A percentile compares a stretch with the other conserved stretches of the same genome.
Evolutionary conservation across 116 monocot genomes (phyloP).

Genomic region (Papilionanthe hybrid): DNA sequence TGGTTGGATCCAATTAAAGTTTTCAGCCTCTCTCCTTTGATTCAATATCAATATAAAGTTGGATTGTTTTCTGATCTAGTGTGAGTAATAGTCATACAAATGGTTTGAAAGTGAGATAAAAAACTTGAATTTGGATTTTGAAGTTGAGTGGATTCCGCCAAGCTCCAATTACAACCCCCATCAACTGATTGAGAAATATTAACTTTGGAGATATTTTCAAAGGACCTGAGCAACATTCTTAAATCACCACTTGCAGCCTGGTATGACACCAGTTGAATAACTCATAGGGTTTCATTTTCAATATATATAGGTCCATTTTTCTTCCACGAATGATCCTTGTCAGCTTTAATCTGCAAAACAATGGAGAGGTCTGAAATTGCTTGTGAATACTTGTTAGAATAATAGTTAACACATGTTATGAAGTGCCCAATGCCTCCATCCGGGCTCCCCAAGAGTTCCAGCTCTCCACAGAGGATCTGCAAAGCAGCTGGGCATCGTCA

Average conservation of each 20-base stretch:
- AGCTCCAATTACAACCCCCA: conserved; percentile 70
- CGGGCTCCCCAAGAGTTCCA: conserved; percentile 99
- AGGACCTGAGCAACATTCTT: conserved; percentile 68
- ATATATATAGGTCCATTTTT: conserved; percentile 84
- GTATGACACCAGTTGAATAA: conserved; percentile 92
- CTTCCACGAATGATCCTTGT: conserved; percentile 62
- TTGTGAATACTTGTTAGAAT: background rate
- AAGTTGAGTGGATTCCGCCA: conserved; percentile 49
- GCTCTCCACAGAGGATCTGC: conserved; percentile 94
- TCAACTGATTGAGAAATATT: conserved; percentile 81
- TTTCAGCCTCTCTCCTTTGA: no score
- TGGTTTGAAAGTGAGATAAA: no score
- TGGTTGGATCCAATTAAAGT: no score
- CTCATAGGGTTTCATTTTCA: conserved; percentile 51
- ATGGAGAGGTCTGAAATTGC: background rate
- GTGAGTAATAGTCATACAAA: no score
- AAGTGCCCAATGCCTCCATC: conserved; percentile 59
- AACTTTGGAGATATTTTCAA: conserved; percentile 52
- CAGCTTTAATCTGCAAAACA: conserved; percentile 45
- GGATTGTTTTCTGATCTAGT: no score
- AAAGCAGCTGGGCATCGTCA: conserved; percentile 61
- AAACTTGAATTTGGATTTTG: conserved; percentile 91
- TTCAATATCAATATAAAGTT: no score
- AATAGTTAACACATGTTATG: background rate
- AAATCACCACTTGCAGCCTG: conserved; percentile 46